phyloP scores from a whole-genome alignment of 257 asterid genomes.

The Euphrasia confusa region DNA sequence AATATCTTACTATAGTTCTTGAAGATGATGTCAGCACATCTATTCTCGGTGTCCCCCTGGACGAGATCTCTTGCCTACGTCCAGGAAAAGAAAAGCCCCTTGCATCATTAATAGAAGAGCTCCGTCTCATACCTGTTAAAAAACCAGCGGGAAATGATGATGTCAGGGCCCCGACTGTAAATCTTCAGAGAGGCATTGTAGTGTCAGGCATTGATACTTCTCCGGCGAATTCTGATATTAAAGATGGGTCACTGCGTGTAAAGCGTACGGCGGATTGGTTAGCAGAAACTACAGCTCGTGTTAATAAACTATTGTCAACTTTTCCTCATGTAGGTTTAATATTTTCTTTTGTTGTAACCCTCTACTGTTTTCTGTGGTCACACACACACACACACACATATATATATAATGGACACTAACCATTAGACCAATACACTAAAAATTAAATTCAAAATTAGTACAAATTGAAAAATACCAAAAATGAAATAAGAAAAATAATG shows the following conservation, averaged over 20 bases:
- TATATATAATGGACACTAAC: no score
- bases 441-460: no score
- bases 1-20: conserved; percentile 67
- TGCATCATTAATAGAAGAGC: conserved; percentile 58
- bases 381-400: no score
- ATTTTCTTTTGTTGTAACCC: conserved; percentile 17
- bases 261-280: conserved; percentile 75
- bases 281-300: conserved; percentile 51
- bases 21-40: conserved; percentile 45
- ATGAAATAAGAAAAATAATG: no score
- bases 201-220: conserved; percentile 31
- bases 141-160: conserved; percentile 27
- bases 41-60: conserved; percentile 24
- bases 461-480: no score
- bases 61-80: conserved; percentile 27
- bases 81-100: conserved; percentile 48
- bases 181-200: conserved; percentile 25
- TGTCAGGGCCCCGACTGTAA: conserved; percentile 30
- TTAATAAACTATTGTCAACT: conserved; percentile 73
- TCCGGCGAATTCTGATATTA: conserved; percentile 25
- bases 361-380: conserved; percentile 1
- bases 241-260: conserved; percentile 53
- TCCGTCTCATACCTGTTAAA: conserved; percentile 62
- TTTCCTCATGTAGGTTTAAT: conserved; percentile 72
- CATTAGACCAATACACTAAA: no score